These are phyloP conservation scores for Cichorium intybus DNA, from an alignment of 140 eudicot species.

Conservation along the genomic window DNA sequence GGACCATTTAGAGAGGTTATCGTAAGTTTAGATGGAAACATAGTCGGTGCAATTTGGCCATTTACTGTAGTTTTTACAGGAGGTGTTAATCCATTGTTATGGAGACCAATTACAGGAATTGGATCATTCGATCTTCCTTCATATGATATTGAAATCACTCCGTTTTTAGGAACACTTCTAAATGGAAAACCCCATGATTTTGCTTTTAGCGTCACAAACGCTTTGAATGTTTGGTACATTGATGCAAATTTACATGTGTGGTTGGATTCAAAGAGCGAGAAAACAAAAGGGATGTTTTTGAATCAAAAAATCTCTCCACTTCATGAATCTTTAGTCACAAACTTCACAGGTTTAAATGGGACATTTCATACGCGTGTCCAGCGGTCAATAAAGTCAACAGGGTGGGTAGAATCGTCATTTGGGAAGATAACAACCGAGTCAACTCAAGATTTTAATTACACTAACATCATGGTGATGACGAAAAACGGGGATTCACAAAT, in stretches of 20 bases:
- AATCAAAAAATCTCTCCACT: constrained; percentile 32
- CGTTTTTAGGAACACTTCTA: constrained; percentile 54
- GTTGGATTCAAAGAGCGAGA: constrained; percentile 58
- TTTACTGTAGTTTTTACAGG: constrained; percentile 83
- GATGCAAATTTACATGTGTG: constrained; percentile 91
- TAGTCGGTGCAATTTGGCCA: constrained; percentile 81
- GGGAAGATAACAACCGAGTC: constrained; percentile 70
- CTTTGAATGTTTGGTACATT: constrained; percentile 79
- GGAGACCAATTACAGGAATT: constrained; percentile 80
- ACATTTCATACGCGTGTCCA: constrained; percentile 40
- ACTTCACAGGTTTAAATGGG: constrained; percentile 72
- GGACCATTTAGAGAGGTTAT: constrained; percentile 91
- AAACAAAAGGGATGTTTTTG: constrained; percentile 54
- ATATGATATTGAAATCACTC: constrained; percentile 83
- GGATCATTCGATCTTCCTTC: constrained; percentile 89
- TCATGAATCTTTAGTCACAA: constrained; percentile 29
- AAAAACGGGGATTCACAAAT: constrained; percentile 46
- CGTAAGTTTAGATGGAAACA: constrained; percentile 56
- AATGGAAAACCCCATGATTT: constrained; percentile 57
- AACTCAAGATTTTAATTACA: constrained; percentile 45
- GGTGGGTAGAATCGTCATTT: constrained; percentile 71
- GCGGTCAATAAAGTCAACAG: constrained; percentile 46
- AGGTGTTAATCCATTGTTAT: constrained; percentile 70
- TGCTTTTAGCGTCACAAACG: constrained; percentile 68
- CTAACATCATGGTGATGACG: constrained; percentile 52